Conservation (phyloP, 73 alveolate genomes). For the Paramecium primaurelia region DNA sequence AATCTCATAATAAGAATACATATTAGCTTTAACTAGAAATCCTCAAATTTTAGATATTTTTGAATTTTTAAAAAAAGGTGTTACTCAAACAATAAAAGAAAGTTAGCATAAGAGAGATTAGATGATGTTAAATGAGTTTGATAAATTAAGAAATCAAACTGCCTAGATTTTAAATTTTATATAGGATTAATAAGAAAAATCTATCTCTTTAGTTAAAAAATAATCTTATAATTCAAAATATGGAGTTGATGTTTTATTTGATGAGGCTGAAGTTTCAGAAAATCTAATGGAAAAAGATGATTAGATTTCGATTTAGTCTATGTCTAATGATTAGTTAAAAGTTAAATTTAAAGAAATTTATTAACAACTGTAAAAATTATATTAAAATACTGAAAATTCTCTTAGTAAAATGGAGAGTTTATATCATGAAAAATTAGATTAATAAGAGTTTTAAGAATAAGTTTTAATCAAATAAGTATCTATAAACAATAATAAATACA, state of each 20-base stretch:
- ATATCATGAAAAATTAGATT: slow-evolving; percentile 39
- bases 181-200: background rate
- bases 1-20: background rate
- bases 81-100: background rate
- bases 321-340: background rate
- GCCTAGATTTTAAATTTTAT: background rate
- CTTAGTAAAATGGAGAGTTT: background rate
- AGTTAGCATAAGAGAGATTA: background rate
- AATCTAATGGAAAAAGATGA: background rate
- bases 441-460: slow-evolving; percentile 63
- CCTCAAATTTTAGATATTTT: background rate
- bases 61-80: slow-evolving; percentile 28
- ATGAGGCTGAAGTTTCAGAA: background rate
- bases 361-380: background rate
- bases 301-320: background rate
- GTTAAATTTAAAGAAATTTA: background rate
- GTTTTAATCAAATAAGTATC: background rate
- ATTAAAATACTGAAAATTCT: background rate
- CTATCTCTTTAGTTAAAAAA: background rate
- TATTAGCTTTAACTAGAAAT: background rate
- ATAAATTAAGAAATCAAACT: background rate
- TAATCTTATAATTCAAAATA: background rate
- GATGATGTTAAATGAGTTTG: background rate
- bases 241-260: background rate
- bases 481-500: background rate